phyloP scores from a whole-genome alignment of 495 filamentous ascomycete species.

The Staphylotrichum tortipilum region DNA sequence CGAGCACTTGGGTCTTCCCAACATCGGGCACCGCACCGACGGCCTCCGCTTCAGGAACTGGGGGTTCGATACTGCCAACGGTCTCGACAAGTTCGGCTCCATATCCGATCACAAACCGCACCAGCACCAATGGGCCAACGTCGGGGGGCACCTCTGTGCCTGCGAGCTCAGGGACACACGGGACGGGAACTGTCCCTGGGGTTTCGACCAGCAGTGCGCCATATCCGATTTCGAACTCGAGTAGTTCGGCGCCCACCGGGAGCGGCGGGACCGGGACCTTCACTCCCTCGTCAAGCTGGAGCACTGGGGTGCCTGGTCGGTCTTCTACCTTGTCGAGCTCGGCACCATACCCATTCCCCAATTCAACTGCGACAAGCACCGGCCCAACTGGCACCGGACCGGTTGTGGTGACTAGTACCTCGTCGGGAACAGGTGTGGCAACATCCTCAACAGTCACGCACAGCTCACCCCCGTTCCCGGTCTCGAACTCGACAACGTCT shows the following conservation, averaged over 20 bases:
- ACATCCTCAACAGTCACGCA: not conserved
- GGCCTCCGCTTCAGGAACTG: not conserved
- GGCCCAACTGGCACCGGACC: conserved; percentile 1
- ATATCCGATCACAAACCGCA: not conserved
- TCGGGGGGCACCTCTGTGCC: not conserved
- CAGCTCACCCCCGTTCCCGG: conserved; percentile 8
- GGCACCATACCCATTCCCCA: conserved; percentile 17
- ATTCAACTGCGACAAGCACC: not conserved
- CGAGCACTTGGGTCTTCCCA: conserved; percentile 4
- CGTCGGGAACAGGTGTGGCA: not conserved
- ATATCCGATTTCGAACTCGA: conserved; percentile 10
- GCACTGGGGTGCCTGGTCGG: not conserved
- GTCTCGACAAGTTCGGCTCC: not conserved
- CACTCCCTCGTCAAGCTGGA: not conserved
- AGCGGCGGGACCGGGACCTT: not conserved
- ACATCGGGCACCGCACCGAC: conserved; percentile 2
- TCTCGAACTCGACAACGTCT: conserved; percentile 14
- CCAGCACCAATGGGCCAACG: not conserved
- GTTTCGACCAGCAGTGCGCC: not conserved
- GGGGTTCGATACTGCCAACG: not conserved
- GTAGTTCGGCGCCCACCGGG: not conserved
- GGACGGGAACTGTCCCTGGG: not conserved
- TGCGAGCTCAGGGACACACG: not conserved
- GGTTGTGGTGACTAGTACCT: not conserved
- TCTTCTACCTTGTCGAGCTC: not conserved